A percentile compares a stretch with the other conserved stretches of the same genome.
Evolutionary conservation across 192 early-diverging fungal species (phyloP).

Genomic region (Dissophora globulifera): DNA sequence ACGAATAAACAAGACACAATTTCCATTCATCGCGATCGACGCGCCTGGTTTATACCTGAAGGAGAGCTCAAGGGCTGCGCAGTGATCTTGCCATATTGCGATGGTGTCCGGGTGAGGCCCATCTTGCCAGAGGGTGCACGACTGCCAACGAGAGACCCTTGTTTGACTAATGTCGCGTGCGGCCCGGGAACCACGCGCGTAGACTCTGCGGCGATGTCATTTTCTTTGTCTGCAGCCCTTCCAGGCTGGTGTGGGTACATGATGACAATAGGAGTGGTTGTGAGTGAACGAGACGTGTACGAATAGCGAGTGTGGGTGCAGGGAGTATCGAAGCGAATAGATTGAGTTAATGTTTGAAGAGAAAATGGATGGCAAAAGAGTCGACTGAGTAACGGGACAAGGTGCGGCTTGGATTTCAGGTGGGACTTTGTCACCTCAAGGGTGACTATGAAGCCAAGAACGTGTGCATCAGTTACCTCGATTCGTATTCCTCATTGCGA

Average conservation of each 20-base stretch:
- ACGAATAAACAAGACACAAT: background rate
- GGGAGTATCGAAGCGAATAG: too few relatives aligned
- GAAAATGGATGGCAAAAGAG: too few relatives aligned
- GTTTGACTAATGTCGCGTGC: conserved; percentile 15
- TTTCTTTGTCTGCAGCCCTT: conserved; percentile 40
- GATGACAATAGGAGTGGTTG: too few relatives aligned
- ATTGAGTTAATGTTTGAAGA: background rate
- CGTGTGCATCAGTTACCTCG: too few relatives aligned
- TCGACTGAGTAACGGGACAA: too few relatives aligned
- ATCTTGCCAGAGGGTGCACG: conserved; percentile 16
- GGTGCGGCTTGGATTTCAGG: too few relatives aligned
- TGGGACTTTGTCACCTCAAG: too few relatives aligned
- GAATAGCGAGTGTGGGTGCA: too few relatives aligned
- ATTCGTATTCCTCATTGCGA: too few relatives aligned
- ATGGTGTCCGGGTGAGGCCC: conserved; percentile 6
- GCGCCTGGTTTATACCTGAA: too few relatives aligned
- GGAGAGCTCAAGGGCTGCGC: conserved; percentile 12
- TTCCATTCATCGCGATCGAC: too few relatives aligned
- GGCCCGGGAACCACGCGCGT: background rate
- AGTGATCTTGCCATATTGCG: conserved; percentile 11
- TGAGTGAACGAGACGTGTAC: background rate
- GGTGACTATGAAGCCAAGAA: too few relatives aligned
- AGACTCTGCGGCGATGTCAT: conserved; percentile 21
- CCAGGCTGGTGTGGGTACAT: conserved; percentile 40
- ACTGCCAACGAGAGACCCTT: conserved; percentile 3